These are phyloP conservation scores for Leptodermis oblonga DNA, from an alignment of 257 asterid species.

Conservation along the genomic window DNA sequence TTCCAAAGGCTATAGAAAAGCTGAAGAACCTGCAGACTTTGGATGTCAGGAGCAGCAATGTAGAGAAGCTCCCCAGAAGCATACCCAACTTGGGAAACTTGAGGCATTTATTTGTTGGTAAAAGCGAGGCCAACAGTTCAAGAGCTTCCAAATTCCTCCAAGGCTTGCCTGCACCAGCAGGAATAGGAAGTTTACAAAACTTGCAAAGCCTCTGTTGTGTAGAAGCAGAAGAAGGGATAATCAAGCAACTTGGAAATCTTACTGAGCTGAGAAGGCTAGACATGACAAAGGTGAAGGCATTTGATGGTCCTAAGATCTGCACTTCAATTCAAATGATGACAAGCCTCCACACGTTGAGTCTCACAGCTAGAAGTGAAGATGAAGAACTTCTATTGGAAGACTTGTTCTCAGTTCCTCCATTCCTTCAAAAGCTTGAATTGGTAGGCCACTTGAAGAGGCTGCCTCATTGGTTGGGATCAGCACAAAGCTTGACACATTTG, in stretches of 20 bases:
- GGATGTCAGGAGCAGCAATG: slow-evolving; percentile 20
- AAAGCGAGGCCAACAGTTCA: not conserved
- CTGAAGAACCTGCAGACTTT: slow-evolving; percentile 24
- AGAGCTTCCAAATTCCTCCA: not conserved
- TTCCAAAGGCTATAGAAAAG: slow-evolving; percentile 18
- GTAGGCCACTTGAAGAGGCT: slow-evolving; percentile 17
- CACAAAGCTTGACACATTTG: slow-evolving; percentile 17
- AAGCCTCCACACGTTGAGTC: slow-evolving; percentile 18
- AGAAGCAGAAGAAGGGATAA: slow-evolving; percentile 22
- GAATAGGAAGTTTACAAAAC: slow-evolving; percentile 16
- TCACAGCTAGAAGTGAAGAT: slow-evolving; percentile 11
- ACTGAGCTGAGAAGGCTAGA: slow-evolving; percentile 24
- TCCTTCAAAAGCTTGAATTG: slow-evolving; percentile 25
- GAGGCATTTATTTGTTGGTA: slow-evolving; percentile 21
- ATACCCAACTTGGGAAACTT: slow-evolving; percentile 16
- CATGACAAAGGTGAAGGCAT: slow-evolving; percentile 8
- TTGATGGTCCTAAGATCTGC: slow-evolving; percentile 19
- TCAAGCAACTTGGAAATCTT: slow-evolving; percentile 20
- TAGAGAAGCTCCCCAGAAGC: slow-evolving; percentile 22
- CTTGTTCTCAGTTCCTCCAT: slow-evolving; percentile 16
- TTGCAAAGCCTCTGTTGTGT: slow-evolving; percentile 23
- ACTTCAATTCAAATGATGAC: slow-evolving; percentile 19
- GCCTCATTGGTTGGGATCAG: slow-evolving; percentile 24
- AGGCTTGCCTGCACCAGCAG: slow-evolving; percentile 12
- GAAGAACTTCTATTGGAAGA: slow-evolving; percentile 18